phyloP scores from a whole-genome alignment of 495 filamentous ascomycete genomes.

The Xeromyces bisporus region DNA sequence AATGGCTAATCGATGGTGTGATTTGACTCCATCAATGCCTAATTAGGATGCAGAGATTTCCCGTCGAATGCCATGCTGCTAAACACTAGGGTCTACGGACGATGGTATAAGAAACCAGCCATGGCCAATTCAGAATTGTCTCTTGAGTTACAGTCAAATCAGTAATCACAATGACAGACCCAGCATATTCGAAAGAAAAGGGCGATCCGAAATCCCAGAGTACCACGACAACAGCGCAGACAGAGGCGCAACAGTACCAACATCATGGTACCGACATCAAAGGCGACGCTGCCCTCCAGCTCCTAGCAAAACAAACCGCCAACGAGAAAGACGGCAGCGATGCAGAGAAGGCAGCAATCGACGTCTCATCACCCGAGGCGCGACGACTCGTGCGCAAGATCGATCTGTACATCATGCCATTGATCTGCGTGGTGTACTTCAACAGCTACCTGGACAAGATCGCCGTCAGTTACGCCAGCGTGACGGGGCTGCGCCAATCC shows the following conservation, averaged over 20 bases:
- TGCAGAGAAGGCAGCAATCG: not conserved
- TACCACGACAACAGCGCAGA: not conserved
- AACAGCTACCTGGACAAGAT: conserved; percentile 35
- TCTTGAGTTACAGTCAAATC: too few relatives aligned
- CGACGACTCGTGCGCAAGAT: conserved; percentile 21
- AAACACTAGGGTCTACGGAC: too few relatives aligned
- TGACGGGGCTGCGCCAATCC: conserved; percentile 19
- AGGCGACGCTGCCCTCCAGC: not conserved
- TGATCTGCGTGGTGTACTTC: conserved; percentile 14
- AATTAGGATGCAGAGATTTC: not conserved
- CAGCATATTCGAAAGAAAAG: too few relatives aligned
- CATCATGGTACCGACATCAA: not conserved
- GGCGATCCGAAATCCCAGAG: not conserved
- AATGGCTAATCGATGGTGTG: not conserved
- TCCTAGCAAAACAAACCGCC: too few relatives aligned
- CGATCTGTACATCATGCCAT: conserved; percentile 29
- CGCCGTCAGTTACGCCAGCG: conserved; percentile 25
- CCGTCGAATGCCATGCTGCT: too few relatives aligned
- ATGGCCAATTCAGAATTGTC: too few relatives aligned
- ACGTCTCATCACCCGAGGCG: not conserved
- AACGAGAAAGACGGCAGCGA: not conserved
- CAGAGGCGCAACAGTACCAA: too few relatives aligned
- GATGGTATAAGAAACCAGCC: too few relatives aligned
- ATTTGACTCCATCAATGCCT: not conserved
- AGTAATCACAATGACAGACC: too few relatives aligned